These are phyloP conservation scores for Ananas comosus DNA, from an alignment of 176 grass and related monocot species.

Conservation along the genomic window DNA sequence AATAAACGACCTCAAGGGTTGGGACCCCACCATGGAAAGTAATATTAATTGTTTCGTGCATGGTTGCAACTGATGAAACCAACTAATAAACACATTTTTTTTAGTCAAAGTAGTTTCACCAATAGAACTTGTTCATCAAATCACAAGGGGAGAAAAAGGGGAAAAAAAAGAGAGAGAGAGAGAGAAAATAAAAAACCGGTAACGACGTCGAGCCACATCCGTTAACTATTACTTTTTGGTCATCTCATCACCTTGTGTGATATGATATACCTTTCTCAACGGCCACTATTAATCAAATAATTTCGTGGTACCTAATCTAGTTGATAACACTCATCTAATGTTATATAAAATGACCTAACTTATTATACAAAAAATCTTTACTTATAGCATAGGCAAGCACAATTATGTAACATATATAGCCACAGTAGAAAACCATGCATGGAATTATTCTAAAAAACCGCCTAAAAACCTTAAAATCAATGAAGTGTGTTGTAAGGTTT, in stretches of 20 bases:
- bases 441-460: constrained; percentile 16
- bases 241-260: not conserved
- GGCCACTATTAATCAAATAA: constrained; percentile 26
- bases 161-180: no score
- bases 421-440: not conserved
- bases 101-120: constrained; percentile 41
- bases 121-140: constrained; percentile 7
- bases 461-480: constrained; percentile 19
- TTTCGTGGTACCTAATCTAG: constrained; percentile 22
- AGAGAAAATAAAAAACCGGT: no score
- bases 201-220: not conserved
- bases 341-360: not conserved
- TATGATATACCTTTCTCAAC: constrained; percentile 24
- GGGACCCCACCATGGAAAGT: not conserved
- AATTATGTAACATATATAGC: not conserved
- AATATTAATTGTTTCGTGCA: constrained; percentile 23
- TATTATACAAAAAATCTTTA: not conserved
- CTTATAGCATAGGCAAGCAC: not conserved
- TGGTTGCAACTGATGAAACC: constrained; percentile 23
- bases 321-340: constrained; percentile 17
- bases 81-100: constrained; percentile 27
- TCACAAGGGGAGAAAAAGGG: not conserved
- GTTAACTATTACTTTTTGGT: not conserved
- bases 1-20: not conserved
- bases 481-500: constrained; percentile 27